Evolutionary conservation across 345 rosid genomes (phyloP), one percentile per base, ranked within the genome.

Genomic region (Populus alba): DNA sequence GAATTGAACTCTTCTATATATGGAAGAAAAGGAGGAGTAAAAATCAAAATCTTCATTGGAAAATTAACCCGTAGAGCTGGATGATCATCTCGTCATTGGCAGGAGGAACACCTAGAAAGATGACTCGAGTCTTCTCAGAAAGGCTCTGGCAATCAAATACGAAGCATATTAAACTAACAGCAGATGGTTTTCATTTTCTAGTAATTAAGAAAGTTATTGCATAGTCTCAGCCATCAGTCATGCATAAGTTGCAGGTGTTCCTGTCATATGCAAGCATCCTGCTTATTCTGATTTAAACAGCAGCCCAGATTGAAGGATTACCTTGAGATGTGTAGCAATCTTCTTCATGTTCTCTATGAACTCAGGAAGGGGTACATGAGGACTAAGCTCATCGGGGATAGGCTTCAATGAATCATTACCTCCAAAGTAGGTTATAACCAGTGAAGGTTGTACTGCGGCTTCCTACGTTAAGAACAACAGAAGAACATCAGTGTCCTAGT

Each of bases 321-420:
- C 83, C 79, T 75, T 70, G 25, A 80, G 66, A 75, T 80, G 83
- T 6, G 11, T 13, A 35, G 79, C 83, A 65, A 80, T 80, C 59
- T 37, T 75, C 76, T 38, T 80, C 72, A 80, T 75, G 72, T 80
- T 80, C 7, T 75, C 79, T 10, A 18, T 20, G 37, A 63, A 75
- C 62, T 80, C 79, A 23, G 76, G 68, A 17, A 80, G 76, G n/a
- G 83, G 83, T 47, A 80, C 83, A 49, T 75, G 79, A 35, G 79
- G 55, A 61, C 41, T 25, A 38, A 37, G 15, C 20, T 8, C 65
- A 45, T 25, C 2, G 38, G 74, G n/a, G 47, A 15, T 35, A 35
- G 66, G 70, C 1, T 39, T 33, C 27, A 35, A 1, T 38, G 83
- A 75, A 70, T 80, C 83, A 38, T 80, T 80, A 1, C 79, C 83